Evolutionary conservation across 2,329 filamentous ascomycete genomes (phyloP).

Genomic region (Alternaria sp.): DNA sequence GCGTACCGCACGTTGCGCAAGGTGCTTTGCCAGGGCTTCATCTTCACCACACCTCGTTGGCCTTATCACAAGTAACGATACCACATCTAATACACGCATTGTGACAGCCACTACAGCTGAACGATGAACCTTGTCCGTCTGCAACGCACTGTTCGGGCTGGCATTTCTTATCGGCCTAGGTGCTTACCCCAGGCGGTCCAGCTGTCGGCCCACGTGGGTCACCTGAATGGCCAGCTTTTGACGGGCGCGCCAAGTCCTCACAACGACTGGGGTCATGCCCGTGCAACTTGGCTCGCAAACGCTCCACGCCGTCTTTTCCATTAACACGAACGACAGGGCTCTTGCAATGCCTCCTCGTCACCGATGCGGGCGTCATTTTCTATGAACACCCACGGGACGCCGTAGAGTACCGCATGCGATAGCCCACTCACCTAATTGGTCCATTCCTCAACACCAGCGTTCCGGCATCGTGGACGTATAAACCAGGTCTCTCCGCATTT

Average conservation of each 20-base stretch:
- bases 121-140: neutral
- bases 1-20: neutral
- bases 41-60: neutral
- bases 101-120: neutral
- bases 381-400: slow-evolving; percentile 20
- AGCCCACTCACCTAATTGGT: slow-evolving; percentile 23
- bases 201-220: slow-evolving; percentile 11
- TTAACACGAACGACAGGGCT: slow-evolving; percentile 23
- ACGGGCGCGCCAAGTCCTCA: slow-evolving; percentile 21
- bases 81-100: neutral
- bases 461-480: slow-evolving; percentile 27
- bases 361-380: slow-evolving; percentile 25
- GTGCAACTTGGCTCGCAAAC: slow-evolving; percentile 28
- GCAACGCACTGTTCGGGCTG: slow-evolving; percentile 8
- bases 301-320: slow-evolving; percentile 21
- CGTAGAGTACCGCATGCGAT: slow-evolving; percentile 29
- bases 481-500: slow-evolving; percentile 27
- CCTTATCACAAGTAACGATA: neutral
- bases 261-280: slow-evolving; percentile 21
- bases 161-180: slow-evolving; percentile 4
- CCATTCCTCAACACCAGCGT: slow-evolving; percentile 13
- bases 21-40: neutral
- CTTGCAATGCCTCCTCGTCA: slow-evolving; percentile 29
- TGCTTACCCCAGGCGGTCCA: slow-evolving; percentile 16
- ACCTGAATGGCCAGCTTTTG: slow-evolving; percentile 26